Percentiles rank a stretch among this genome's conserved stretches.
Conservation (phyloP, 2,329 filamentous ascomycete species). For the Colletotrichum caudatum region DNA sequence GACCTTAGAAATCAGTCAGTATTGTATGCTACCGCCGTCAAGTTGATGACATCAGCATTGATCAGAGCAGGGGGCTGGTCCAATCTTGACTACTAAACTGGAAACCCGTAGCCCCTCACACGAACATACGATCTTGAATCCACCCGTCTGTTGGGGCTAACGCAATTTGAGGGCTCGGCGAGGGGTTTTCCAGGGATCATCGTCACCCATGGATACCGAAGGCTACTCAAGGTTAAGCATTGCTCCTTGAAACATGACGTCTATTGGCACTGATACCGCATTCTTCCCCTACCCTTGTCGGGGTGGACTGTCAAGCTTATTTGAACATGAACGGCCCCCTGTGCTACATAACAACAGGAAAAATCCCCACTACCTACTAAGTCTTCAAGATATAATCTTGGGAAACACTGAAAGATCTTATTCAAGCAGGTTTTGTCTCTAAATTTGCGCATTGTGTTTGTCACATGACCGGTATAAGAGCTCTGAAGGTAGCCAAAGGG, state of each 20-base stretch:
- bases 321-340: background rate
- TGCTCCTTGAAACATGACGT: background rate
- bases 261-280: background rate
- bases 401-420: background rate
- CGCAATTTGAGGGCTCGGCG: background rate
- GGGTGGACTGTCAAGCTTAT: background rate
- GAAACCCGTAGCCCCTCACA: background rate
- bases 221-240: background rate
- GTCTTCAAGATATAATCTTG: fast-evolving
- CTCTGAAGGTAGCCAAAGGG: background rate
- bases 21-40: background rate
- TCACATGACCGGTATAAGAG: background rate
- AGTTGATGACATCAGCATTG: background rate
- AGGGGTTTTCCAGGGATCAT: background rate
- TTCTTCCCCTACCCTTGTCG: background rate
- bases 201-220: background rate
- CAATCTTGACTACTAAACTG: background rate
- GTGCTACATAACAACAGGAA: background rate
- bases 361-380: background rate
- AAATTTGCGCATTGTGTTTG: background rate
- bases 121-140: background rate
- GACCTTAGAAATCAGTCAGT: background rate
- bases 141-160: background rate
- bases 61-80: background rate
- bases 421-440: background rate